These are phyloP conservation scores for Mortierella sp. DNA, from an alignment of 371 early-diverging fungal genomes.

Conservation along the genomic window DNA sequence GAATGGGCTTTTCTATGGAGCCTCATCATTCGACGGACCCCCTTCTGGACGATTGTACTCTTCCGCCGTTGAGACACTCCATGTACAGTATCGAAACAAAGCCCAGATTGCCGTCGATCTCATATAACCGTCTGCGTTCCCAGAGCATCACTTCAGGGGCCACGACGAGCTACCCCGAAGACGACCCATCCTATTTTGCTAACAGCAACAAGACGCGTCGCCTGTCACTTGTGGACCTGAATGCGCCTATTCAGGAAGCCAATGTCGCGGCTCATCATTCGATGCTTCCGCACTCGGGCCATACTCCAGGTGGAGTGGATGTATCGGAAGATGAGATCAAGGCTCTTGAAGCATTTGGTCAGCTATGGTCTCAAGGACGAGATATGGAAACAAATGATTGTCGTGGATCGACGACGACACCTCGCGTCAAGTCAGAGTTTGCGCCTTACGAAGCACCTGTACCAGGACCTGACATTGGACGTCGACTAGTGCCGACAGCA, in stretches of 20 bases:
- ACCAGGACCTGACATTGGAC: conserved; percentile 39
- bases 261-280: conserved; percentile 25
- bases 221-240: conserved; percentile 43
- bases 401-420: conserved; percentile 3
- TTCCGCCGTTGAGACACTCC: conserved; percentile 36
- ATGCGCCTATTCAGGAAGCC: conserved; percentile 44
- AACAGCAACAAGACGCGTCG: conserved; percentile 23
- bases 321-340: conserved; percentile 51
- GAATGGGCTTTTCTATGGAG: too few species aligned
- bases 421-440: conserved; percentile 9
- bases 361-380: conserved; percentile 50
- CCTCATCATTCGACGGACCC: background rate
- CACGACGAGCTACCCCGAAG: background rate
- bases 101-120: conserved; percentile 31
- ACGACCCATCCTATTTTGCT: conserved; percentile 6
- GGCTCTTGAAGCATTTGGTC: conserved; percentile 49
- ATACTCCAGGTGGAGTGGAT: conserved; percentile 19
- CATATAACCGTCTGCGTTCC: conserved; percentile 25
- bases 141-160: conserved; percentile 20
- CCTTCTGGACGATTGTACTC: conserved; percentile 26
- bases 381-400: conserved; percentile 27
- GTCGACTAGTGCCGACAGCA: conserved; percentile 12
- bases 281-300: background rate
- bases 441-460: conserved; percentile 11
- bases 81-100: conserved; percentile 15